phyloP scores from a whole-genome alignment of 352 stramenopile species.

The Phytophthora crassamura region DNA sequence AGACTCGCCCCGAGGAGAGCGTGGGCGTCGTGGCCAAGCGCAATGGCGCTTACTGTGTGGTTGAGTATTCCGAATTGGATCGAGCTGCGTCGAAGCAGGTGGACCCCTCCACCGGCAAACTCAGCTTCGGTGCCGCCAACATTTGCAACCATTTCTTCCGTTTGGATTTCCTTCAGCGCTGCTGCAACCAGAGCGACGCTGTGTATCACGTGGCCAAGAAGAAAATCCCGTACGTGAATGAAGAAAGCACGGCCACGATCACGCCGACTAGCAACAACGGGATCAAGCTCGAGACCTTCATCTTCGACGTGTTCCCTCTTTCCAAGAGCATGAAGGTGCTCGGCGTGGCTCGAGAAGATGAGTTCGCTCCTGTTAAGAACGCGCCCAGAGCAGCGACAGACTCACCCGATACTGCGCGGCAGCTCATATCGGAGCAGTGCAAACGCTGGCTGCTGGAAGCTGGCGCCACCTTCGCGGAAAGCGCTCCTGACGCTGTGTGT shows the following conservation, averaged over 20 bases:
- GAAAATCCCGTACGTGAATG: constrained; percentile 95
- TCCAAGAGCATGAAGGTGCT: constrained; percentile 94
- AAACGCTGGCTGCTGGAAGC: constrained; percentile 67
- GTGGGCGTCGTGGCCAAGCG: constrained; percentile 91
- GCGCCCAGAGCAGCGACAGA: constrained; percentile 68
- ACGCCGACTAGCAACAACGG: constrained; percentile 91
- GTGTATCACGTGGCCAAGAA: constrained; percentile 98
- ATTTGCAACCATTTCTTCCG: constrained; percentile 99
- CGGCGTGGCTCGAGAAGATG: constrained; percentile 88
- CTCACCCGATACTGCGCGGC: constrained; percentile 80
- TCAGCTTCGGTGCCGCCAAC: constrained; percentile 96
- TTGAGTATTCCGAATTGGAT: constrained; percentile 99
- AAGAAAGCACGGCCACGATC: constrained; percentile 81
- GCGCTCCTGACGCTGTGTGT: constrained; percentile 42
- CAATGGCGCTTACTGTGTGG: constrained; percentile 89
- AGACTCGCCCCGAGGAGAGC: constrained; percentile 92
- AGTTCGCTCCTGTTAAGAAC: constrained; percentile 94
- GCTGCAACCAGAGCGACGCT: constrained; percentile 89
- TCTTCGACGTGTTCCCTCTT: constrained; percentile 99
- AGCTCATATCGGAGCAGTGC: constrained; percentile 63
- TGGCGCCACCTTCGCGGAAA: constrained; percentile 50
- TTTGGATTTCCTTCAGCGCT: constrained; percentile 80
- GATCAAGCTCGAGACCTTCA: constrained; percentile 99
- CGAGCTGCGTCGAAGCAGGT: constrained; percentile 65
- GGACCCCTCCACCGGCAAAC: constrained; percentile 70